Evolutionary conservation across 2,329 filamentous ascomycete species (phyloP).

Genomic region (Ilyonectria destructans): DNA sequence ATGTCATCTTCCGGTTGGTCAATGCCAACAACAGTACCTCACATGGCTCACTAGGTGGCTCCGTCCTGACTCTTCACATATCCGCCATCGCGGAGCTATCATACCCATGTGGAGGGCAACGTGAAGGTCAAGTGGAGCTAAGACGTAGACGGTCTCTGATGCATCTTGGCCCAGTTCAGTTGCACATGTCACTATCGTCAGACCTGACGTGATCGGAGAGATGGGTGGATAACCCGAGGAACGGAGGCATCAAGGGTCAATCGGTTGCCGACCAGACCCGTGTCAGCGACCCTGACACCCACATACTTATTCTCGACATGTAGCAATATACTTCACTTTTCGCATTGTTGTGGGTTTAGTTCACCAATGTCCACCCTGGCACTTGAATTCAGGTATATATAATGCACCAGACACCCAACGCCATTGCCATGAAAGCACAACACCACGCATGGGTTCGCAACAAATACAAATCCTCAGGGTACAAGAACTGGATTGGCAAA

Average conservation of each 20-base stretch:
- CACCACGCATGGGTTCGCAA: conserved; percentile 40
- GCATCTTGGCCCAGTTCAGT: neutral
- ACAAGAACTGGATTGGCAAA: conserved; percentile 46
- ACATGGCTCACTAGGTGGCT: conserved; percentile 2
- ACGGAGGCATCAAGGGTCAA: neutral
- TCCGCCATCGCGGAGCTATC: conserved; percentile 14
- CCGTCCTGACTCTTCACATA: neutral
- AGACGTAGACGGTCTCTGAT: neutral
- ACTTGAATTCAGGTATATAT: conserved; percentile 52
- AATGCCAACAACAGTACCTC: conserved; percentile 20
- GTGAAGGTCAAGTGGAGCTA: neutral
- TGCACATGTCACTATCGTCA: neutral
- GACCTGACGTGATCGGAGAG: neutral
- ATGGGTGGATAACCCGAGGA: neutral
- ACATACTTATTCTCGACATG: neutral
- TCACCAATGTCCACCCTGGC: conserved; percentile 38
- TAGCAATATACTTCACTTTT: neutral
- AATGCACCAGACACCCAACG: conserved; percentile 53
- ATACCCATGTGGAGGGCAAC: neutral
- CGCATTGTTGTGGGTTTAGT: conserved; percentile 17
- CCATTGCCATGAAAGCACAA: conserved; percentile 55
- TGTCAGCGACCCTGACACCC: neutral
- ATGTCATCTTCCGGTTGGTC: conserved; percentile 29
- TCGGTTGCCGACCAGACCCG: neutral
- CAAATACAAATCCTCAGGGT: conserved; percentile 41